Conservation (phyloP, 371 early-diverging fungal species). For the Massospora cicadina region DNA sequence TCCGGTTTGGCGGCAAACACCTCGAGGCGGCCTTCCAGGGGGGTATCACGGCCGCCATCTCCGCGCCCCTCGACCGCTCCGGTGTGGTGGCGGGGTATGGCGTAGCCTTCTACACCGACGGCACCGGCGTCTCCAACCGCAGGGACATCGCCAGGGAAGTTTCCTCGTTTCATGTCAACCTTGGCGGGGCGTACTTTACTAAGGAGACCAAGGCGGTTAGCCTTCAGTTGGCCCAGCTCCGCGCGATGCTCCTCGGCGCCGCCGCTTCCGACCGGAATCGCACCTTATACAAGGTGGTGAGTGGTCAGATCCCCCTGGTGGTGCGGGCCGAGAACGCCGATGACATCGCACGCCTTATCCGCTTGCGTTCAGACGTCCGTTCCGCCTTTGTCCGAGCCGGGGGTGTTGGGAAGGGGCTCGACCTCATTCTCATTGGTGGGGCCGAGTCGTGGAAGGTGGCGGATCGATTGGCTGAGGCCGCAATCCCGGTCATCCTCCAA, state of each 20-base stretch:
- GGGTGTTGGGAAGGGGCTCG: slow-evolving; percentile 20
- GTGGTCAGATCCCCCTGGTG: slow-evolving; percentile 41
- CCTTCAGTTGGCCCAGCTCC: slow-evolving; percentile 35
- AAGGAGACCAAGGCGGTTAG: background rate
- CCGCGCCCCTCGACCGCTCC: slow-evolving; percentile 21
- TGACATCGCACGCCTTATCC: slow-evolving; percentile 46
- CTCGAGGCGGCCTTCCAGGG: slow-evolving; percentile 39
- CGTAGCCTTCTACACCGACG: slow-evolving; percentile 24
- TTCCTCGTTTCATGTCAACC: slow-evolving; percentile 39
- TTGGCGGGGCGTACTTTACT: slow-evolving; percentile 19
- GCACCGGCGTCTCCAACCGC: slow-evolving; percentile 16
- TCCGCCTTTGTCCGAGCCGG: background rate
- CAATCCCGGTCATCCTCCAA: slow-evolving; percentile 39
- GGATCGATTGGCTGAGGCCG: slow-evolving; percentile 26
- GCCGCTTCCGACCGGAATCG: slow-evolving; percentile 6
- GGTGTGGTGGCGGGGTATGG: slow-evolving; percentile 29
- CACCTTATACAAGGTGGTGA: slow-evolving; percentile 22
- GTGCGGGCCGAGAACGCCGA: slow-evolving; percentile 39
- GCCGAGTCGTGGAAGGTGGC: slow-evolving; percentile 41
- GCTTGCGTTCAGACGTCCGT: slow-evolving; percentile 24
- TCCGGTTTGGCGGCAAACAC: slow-evolving; percentile 34
- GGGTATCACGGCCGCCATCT: slow-evolving; percentile 33
- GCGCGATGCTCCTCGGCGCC: slow-evolving; percentile 22
- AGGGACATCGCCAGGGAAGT: slow-evolving; percentile 32
- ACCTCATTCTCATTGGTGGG: slow-evolving; percentile 36